phyloP scores from a whole-genome alignment of 164 flowering plant species.

The Buxus sempervirens region DNA sequence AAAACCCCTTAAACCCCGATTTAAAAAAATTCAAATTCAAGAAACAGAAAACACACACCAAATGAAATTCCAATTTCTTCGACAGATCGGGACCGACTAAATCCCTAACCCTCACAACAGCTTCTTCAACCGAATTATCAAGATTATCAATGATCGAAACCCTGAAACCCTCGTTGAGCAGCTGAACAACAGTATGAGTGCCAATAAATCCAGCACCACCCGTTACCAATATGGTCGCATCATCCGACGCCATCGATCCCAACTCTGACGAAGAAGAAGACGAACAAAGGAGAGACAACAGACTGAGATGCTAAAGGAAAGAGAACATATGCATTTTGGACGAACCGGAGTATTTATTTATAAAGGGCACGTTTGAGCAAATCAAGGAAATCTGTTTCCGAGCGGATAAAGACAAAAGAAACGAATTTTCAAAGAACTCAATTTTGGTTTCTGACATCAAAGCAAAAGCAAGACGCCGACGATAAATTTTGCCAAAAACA shows the following conservation, averaged over 20 bases:
- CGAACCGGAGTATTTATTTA: background rate
- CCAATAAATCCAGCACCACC: constrained; percentile 98
- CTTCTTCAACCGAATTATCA: constrained; percentile 65
- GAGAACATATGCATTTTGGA: background rate
- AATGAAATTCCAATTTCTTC: constrained; percentile 48
- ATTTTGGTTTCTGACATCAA: too few species aligned
- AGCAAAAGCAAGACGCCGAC: too few species aligned
- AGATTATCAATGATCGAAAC: constrained; percentile 77
- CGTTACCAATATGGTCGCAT: constrained; percentile 60
- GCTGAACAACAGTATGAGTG: constrained; percentile 82
- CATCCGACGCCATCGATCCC: constrained; percentile 18
- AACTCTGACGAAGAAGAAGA: constrained; percentile 10
- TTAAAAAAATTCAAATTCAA: background rate
- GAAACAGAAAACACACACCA: constrained; percentile 25
- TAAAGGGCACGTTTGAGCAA: background rate
- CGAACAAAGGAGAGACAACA: background rate
- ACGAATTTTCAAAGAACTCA: background rate
- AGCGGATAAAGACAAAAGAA: background rate
- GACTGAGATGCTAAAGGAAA: too few species aligned
- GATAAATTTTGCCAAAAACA: too few species aligned
- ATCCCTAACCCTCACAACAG: constrained; percentile 55
- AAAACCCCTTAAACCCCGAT: background rate
- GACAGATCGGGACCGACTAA: constrained; percentile 63
- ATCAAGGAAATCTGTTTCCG: background rate
- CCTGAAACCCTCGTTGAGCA: constrained; percentile 55